Percentiles rank a stretch among this genome's conserved stretches.
Evolutionary conservation across 129 eudicot genomes (phyloP).

Genomic region (Arctium minus): DNA sequence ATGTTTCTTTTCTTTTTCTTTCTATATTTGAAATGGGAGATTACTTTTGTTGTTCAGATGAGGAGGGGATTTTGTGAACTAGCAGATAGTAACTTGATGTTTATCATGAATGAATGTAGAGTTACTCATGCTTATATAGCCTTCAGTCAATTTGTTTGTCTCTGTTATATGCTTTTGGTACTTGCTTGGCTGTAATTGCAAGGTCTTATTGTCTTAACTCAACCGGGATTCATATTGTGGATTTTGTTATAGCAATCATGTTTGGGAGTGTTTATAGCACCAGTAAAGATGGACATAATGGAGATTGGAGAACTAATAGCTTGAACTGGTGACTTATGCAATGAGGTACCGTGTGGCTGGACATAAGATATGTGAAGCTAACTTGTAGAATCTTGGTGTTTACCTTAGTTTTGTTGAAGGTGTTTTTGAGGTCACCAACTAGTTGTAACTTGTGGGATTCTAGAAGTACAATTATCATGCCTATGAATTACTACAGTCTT

Average conservation of each 20-base stretch:
- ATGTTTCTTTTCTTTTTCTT: neutral
- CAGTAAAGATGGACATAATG: neutral
- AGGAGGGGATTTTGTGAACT: constrained; percentile 12
- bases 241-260: neutral
- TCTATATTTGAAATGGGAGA: neutral
- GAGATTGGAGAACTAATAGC: neutral
- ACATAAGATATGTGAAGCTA: neutral
- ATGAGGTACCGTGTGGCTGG: neutral
- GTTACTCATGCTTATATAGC: constrained; percentile 4
- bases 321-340: neutral
- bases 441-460: neutral
- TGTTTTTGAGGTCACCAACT: neutral
- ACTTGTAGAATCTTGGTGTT: neutral
- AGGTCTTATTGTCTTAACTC: neutral
- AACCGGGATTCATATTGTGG: neutral
- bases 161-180: neutral
- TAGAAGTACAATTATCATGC: neutral
- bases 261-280: neutral
- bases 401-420: neutral
- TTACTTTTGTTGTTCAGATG: neutral
- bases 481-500: neutral
- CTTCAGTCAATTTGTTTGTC: neutral
- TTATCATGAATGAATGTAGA: constrained; percentile 6
- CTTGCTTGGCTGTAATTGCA: neutral
- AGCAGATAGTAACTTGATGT: constrained; percentile 10